phyloP scores from a whole-genome alignment of 306 rosid genomes.

The Glycine latifolia region DNA sequence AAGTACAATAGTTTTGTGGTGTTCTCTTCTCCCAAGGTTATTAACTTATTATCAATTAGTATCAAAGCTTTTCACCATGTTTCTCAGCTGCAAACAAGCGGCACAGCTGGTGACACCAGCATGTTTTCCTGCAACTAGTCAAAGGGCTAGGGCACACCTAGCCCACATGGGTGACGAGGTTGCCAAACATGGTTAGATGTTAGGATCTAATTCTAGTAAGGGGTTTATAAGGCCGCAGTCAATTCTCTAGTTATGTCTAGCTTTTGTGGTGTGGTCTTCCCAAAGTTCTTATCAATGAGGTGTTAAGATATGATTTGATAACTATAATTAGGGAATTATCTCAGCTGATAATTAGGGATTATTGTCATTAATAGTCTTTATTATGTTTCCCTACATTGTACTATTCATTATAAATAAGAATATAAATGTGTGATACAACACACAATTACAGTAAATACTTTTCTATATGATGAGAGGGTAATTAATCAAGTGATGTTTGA shows the following conservation, averaged over 20 bases:
- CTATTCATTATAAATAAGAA: too few relatives aligned
- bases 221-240: neutral
- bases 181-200: neutral
- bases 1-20: neutral
- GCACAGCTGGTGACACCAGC: neutral
- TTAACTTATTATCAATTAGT: neutral
- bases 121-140: neutral
- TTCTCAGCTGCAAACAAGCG: neutral
- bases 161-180: neutral
- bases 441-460: too few relatives aligned
- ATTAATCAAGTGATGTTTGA: slow-evolving; percentile 36
- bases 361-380: too few relatives aligned
- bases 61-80: neutral
- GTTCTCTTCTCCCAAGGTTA: neutral
- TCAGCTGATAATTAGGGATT: too few relatives aligned
- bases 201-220: neutral
- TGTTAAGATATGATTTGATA: too few relatives aligned
- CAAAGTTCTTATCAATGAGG: neutral
- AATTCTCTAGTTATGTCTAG: neutral
- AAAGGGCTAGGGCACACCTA: neutral
- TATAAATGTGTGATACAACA: too few relatives aligned
- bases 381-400: too few relatives aligned
- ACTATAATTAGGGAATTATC: too few relatives aligned
- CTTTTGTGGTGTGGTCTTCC: neutral
- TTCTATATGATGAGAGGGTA: slow-evolving; percentile 6